Conservation (phyloP, 2,329 filamentous ascomycete genomes). For the Botrytis elliptica region DNA sequence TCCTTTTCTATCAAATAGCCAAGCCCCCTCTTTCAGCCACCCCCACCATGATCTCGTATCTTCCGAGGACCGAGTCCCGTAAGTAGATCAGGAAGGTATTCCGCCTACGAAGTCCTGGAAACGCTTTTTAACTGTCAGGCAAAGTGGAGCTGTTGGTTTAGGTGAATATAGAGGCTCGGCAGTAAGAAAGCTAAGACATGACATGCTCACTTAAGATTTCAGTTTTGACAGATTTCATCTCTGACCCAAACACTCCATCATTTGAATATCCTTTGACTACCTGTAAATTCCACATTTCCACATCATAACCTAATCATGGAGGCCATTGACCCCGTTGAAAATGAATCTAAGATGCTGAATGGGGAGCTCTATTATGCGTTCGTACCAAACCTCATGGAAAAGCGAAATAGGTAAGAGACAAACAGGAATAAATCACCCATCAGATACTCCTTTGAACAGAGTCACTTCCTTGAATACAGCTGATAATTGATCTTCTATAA, state of each 20-base stretch:
- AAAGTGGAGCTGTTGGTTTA: conserved; percentile 6
- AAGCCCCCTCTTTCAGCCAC: conserved; percentile 3
- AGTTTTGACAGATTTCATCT: background rate
- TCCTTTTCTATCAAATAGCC: background rate
- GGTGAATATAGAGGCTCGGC: background rate
- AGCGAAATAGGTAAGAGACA: conserved; percentile 49
- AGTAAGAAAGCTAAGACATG: background rate
- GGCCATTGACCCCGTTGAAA: conserved; percentile 46
- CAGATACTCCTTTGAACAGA: background rate
- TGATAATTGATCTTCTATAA: conserved; percentile 3
- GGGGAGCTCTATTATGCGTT: conserved; percentile 77
- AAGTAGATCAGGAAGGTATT: background rate
- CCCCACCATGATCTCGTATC: background rate
- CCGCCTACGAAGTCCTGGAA: background rate
- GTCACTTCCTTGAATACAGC: background rate
- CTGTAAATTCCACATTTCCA: background rate
- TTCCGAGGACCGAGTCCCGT: background rate
- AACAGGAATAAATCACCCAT: conserved; percentile 37
- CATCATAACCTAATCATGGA: conserved; percentile 24
- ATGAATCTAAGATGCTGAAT: conserved; percentile 56
- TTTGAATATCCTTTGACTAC: conserved; percentile 1
- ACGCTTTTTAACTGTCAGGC: background rate
- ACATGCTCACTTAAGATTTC: background rate
- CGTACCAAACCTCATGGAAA: conserved; percentile 63
- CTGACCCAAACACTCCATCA: conserved; percentile 1